Conservation (phyloP, 108 stramenopile species). For the Craspedostauros australis region DNA sequence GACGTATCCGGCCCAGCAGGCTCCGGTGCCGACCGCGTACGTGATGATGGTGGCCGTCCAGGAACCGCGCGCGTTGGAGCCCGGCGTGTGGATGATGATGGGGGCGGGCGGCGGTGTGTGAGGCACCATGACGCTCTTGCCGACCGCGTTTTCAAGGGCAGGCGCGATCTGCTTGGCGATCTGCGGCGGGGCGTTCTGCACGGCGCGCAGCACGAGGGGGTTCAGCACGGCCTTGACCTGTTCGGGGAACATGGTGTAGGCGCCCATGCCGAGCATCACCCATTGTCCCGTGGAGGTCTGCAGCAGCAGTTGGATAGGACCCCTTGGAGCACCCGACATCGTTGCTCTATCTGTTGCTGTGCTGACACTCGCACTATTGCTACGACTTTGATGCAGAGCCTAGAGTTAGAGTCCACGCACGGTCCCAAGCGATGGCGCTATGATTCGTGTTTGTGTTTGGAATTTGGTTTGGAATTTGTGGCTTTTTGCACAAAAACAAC, state of each 20-base stretch:
- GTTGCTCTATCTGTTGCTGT: too few relatives aligned
- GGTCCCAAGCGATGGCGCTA: too few relatives aligned
- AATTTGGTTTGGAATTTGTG: too few relatives aligned
- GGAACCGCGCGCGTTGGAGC: conserved; percentile 3
- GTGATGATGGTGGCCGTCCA: conserved; percentile 5
- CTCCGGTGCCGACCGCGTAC: conserved; percentile 28
- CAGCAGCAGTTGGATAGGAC: conserved; percentile 24
- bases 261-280: conserved; percentile 45
- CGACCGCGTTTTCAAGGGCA: neutral
- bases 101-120: conserved; percentile 14
- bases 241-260: conserved; percentile 30
- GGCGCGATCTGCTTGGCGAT: neutral
- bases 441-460: too few relatives aligned
- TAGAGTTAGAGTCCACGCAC: too few relatives aligned
- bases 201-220: neutral
- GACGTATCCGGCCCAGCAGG: conserved; percentile 63
- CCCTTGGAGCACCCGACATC: conserved; percentile 21
- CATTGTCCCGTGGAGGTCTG: conserved; percentile 54
- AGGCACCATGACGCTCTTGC: conserved; percentile 17
- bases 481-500: too few relatives aligned
- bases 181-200: neutral
- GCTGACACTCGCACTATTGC: too few relatives aligned
- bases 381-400: too few relatives aligned
- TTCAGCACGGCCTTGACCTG: conserved; percentile 8
- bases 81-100: conserved; percentile 3